Conservation (phyloP, 345 rosid genomes). For the Salix udensis region DNA sequence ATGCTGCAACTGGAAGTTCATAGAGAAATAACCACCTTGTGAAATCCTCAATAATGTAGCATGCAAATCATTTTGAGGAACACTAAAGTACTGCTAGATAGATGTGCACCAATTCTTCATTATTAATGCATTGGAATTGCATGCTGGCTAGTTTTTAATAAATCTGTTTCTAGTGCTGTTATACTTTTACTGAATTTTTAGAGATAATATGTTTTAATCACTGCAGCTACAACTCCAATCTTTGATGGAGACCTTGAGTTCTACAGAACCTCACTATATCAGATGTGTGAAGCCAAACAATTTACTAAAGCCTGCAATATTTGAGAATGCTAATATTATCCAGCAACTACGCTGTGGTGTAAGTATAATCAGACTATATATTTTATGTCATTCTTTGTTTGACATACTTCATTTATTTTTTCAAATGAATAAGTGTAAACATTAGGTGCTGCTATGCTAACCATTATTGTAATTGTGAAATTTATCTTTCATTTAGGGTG, state of each 20-base stretch:
- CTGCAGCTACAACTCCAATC: conserved; percentile 96
- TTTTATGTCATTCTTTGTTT: conserved; percentile 7
- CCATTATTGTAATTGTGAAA: conserved; percentile 3
- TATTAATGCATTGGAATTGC: background rate
- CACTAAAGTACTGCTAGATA: background rate
- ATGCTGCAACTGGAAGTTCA: background rate
- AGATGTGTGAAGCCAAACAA: conserved; percentile 99
- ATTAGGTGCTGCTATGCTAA: background rate
- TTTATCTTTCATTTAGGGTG: conserved; percentile 56
- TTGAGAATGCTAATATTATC: conserved; percentile 85
- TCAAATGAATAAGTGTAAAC: background rate
- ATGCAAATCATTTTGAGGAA: background rate
- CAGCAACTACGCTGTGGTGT: conserved; percentile 99
- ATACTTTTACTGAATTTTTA: background rate
- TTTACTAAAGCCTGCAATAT: conserved; percentile 90
- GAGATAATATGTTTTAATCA: conserved; percentile 16
- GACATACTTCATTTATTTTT: conserved; percentile 1
- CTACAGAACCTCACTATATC: conserved; percentile 98
- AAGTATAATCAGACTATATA: conserved; percentile 41
- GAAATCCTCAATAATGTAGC: background rate
- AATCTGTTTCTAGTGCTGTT: background rate
- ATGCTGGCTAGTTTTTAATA: background rate
- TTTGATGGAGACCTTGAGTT: conserved; percentile 90
- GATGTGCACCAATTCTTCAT: background rate
- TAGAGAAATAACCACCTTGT: background rate